Evolutionary conservation across 108 stramenopile species (phyloP).

Genomic region (Skeletonema tropicum): DNA sequence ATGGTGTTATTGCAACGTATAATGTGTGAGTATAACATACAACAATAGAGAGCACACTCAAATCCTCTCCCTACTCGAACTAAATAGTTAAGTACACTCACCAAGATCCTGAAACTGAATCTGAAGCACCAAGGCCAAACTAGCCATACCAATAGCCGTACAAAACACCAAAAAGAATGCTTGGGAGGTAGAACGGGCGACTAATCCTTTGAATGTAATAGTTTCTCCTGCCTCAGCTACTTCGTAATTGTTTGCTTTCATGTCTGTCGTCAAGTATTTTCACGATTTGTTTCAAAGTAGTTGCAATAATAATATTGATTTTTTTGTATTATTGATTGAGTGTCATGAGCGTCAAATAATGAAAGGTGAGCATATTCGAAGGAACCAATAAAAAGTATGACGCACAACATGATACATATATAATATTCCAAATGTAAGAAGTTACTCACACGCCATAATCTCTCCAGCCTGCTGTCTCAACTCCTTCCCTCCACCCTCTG

Average conservation of each 20-base stretch:
- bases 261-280: slow-evolving; percentile 50
- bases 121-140: slow-evolving; percentile 88
- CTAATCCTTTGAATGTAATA: slow-evolving; percentile 89
- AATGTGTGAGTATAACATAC: neutral
- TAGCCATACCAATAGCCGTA: slow-evolving; percentile 85
- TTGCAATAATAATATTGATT: neutral
- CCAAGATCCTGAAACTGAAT: slow-evolving; percentile 84
- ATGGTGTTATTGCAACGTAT: neutral
- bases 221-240: slow-evolving; percentile 90
- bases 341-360: neutral
- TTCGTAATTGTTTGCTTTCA: slow-evolving; percentile 96
- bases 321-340: neutral
- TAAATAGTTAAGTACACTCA: neutral
- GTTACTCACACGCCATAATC: slow-evolving; percentile 91
- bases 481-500: slow-evolving; percentile 62
- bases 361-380: neutral
- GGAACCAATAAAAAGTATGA: neutral
- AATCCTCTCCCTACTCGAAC: neutral
- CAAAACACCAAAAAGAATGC: slow-evolving; percentile 94
- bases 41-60: neutral
- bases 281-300: neutral
- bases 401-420: neutral
- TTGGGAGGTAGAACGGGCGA: slow-evolving; percentile 82
- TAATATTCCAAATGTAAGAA: too few species aligned
- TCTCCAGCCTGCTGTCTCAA: slow-evolving; percentile 88